Percentiles rank a stretch among this genome's conserved stretches.
These are phyloP conservation scores for Nelumbo lutea DNA, from an alignment of 164 flowering plant species.

Conservation along the genomic window DNA sequence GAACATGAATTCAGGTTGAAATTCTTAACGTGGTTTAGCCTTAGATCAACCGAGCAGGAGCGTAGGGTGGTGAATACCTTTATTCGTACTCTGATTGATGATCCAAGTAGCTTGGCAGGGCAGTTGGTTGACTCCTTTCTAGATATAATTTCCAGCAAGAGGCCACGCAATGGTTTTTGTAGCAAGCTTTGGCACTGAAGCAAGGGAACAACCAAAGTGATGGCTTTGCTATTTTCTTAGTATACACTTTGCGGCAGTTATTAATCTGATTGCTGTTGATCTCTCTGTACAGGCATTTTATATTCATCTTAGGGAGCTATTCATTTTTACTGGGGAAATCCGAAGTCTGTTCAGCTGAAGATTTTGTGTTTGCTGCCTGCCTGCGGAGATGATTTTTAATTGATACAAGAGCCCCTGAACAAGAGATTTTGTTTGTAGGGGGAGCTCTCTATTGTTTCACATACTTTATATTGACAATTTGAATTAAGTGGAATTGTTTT, in stretches of 20 bases:
- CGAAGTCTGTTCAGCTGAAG: background rate
- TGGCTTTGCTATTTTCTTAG: background rate
- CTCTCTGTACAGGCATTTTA: conserved; percentile 17
- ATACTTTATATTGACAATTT: background rate
- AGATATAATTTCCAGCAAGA: conserved; percentile 69
- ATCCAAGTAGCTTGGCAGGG: conserved; percentile 85
- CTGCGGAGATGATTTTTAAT: conserved; percentile 1
- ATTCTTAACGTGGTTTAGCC: conserved; percentile 89
- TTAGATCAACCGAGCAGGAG: conserved; percentile 84
- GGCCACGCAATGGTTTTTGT: conserved; percentile 63
- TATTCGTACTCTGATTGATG: conserved; percentile 72
- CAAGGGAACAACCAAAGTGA: background rate
- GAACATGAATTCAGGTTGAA: conserved; percentile 77
- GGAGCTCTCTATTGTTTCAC: background rate
- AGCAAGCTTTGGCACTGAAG: conserved; percentile 59
- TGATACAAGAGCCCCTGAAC: background rate
- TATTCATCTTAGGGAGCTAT: conserved; percentile 13
- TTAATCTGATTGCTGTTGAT: background rate
- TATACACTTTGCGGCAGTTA: background rate
- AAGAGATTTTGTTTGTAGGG: background rate
- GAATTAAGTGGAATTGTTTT: conserved; percentile 1
- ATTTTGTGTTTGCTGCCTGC: background rate
- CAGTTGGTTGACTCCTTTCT: conserved; percentile 84
- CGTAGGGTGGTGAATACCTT: conserved; percentile 85
- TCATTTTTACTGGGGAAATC: background rate